Conservation (phyloP, 805 yeast species). For the Debaryomyces castellii region DNA sequence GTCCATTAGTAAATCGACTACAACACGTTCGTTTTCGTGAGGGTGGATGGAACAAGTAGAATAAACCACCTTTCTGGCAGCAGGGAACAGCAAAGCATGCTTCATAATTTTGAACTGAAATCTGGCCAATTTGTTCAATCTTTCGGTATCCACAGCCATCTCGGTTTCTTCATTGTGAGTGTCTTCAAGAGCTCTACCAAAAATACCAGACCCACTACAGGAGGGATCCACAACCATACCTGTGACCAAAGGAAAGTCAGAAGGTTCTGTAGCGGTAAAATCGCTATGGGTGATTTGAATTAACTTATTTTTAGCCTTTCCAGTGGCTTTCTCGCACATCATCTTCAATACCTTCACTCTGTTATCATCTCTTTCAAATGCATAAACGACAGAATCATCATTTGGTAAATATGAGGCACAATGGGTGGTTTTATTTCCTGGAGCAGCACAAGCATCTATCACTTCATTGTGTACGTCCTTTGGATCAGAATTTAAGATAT, state of each 20-base stretch:
- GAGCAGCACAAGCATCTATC: slow-evolving; percentile 96
- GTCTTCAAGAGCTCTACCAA: slow-evolving; percentile 77
- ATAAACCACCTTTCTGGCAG: slow-evolving; percentile 75
- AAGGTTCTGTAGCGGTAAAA: slow-evolving; percentile 60
- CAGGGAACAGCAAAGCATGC: slow-evolving; percentile 84
- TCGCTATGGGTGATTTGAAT: slow-evolving; percentile 61
- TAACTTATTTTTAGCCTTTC: slow-evolving; percentile 21
- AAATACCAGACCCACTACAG: slow-evolving; percentile 96
- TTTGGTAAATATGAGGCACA: slow-evolving; percentile 62
- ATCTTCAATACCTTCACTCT: slow-evolving; percentile 68
- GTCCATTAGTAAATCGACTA: slow-evolving; percentile 71
- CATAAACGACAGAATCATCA: slow-evolving; percentile 51
- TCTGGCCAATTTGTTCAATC: slow-evolving; percentile 73
- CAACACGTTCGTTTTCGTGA: slow-evolving; percentile 92
- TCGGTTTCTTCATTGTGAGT: slow-evolving; percentile 45
- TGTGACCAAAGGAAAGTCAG: slow-evolving; percentile 61
- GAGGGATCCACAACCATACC: slow-evolving; percentile 94
- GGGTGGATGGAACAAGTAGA: slow-evolving; percentile 96
- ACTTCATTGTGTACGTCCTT: slow-evolving; percentile 52
- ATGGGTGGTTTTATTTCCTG: slow-evolving; percentile 97
- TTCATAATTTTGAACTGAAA: slow-evolving; percentile 87
- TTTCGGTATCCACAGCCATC: slow-evolving; percentile 45
- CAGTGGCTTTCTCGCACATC: slow-evolving; percentile 75
- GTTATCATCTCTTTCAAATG: slow-evolving; percentile 82
- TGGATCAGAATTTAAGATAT: slow-evolving; percentile 61